Conservation (phyloP, 2,329 filamentous ascomycete genomes). For the Plectosphaerella cucumerina region DNA sequence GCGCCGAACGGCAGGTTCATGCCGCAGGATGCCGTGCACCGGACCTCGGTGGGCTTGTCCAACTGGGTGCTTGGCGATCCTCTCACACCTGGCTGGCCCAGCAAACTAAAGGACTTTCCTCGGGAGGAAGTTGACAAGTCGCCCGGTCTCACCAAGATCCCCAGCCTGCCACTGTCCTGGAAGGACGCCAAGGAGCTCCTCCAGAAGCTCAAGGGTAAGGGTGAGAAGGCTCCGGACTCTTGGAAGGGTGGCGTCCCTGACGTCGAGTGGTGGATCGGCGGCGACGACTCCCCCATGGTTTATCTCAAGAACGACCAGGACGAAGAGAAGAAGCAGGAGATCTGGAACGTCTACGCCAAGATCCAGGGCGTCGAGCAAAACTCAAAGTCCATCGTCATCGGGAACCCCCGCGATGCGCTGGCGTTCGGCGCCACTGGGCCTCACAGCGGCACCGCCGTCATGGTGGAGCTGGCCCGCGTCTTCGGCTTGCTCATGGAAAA, state of each 20-base stretch:
- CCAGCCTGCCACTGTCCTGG: constrained; percentile 87
- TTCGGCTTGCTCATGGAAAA: constrained; percentile 72
- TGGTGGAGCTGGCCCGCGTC: constrained; percentile 83
- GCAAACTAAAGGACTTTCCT: constrained; percentile 53
- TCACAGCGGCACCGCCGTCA: constrained; percentile 82
- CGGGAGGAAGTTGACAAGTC: constrained; percentile 68
- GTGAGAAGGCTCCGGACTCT: constrained; percentile 59
- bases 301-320: constrained; percentile 84
- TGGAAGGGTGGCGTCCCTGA: constrained; percentile 79
- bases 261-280: constrained; percentile 74
- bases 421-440: constrained; percentile 83
- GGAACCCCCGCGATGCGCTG: constrained; percentile 92
- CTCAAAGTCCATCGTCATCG: constrained; percentile 81
- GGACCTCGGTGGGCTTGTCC: constrained; percentile 75
- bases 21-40: constrained; percentile 77
- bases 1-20: constrained; percentile 77
- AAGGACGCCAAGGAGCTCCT: constrained; percentile 79
- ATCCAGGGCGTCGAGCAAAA: constrained; percentile 81
- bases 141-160: constrained; percentile 72
- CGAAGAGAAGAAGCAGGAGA: constrained; percentile 73
- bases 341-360: constrained; percentile 87
- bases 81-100: constrained; percentile 84
- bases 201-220: constrained; percentile 70
- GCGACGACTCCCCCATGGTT: constrained; percentile 61
- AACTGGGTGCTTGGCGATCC: constrained; percentile 86